These are phyloP conservation scores for Fusarium oxysporum DNA, from an alignment of 2,329 filamentous ascomycete genomes.

Conservation along the genomic window DNA sequence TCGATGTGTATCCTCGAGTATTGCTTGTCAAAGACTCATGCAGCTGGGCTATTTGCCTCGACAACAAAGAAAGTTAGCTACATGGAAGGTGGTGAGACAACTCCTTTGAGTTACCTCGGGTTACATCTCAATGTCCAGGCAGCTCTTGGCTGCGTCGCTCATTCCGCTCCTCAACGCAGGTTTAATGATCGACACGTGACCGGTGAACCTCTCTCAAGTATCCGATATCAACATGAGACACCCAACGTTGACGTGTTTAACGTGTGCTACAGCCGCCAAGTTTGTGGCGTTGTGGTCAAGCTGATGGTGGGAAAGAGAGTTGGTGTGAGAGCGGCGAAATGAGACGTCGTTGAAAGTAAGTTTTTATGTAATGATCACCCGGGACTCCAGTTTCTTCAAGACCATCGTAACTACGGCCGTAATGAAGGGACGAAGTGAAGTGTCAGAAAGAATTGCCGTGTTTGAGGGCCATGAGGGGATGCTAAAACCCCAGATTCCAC, in stretches of 20 bases:
- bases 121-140: neutral
- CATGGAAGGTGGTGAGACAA: neutral
- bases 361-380: neutral
- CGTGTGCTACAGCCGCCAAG: conserved; percentile 19
- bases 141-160: conserved; percentile 29
- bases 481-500: conserved; percentile 24
- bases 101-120: neutral
- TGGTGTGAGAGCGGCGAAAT: conserved; percentile 28
- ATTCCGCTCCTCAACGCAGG: conserved; percentile 8
- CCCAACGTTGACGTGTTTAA: conserved; percentile 13
- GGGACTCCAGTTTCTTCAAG: neutral
- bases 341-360: neutral
- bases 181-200: conserved; percentile 27
- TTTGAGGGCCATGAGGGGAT: neutral
- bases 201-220: neutral
- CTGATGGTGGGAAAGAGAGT: neutral
- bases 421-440: neutral
- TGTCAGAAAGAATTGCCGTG: neutral
- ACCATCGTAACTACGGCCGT: neutral
- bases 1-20: neutral
- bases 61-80: neutral
- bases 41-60: neutral
- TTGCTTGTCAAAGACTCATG: neutral
- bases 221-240: neutral
- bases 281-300: neutral